phyloP scores from a whole-genome alignment of 1,139 yeast species.

The Debaryomyces sp. region DNA sequence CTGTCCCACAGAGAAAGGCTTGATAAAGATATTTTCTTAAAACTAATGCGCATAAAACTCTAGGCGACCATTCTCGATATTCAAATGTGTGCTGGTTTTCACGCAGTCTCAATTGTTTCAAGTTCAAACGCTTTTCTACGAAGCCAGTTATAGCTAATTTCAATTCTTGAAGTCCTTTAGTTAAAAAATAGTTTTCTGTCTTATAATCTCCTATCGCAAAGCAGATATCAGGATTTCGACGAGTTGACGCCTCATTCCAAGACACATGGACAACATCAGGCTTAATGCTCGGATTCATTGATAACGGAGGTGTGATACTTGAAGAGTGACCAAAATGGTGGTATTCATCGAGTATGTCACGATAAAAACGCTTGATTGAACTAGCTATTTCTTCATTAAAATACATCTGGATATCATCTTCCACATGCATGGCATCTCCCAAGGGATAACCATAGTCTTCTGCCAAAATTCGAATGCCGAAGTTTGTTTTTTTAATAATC shows the following conservation, averaged over 20 bases:
- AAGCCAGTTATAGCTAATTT: no score
- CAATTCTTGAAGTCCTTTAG: neutral
- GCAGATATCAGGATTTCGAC: neutral
- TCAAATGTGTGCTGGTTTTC: no score
- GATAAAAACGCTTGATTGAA: slow-evolving; percentile 2
- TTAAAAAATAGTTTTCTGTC: slow-evolving; percentile 2
- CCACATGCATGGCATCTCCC: slow-evolving; percentile 1
- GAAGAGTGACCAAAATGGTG: slow-evolving; percentile 2
- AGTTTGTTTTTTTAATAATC: no score
- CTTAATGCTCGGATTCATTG: neutral
- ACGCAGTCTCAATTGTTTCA: no score
- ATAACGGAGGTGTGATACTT: slow-evolving; percentile 1
- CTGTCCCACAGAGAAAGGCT: no score
- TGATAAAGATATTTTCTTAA: no score
- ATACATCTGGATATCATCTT: slow-evolving; percentile 5
- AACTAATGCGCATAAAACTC: no score
- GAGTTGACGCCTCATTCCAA: neutral
- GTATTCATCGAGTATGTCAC: neutral
- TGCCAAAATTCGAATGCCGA: no score
- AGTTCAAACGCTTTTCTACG: no score
- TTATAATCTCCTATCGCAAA: slow-evolving; percentile 8
- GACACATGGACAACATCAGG: slow-evolving; percentile 4
- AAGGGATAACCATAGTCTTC: neutral
- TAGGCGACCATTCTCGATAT: no score
- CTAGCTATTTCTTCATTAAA: slow-evolving; percentile 1